phyloP scores from a whole-genome alignment of 179 eudicot genomes.

The Silene coronaria region DNA sequence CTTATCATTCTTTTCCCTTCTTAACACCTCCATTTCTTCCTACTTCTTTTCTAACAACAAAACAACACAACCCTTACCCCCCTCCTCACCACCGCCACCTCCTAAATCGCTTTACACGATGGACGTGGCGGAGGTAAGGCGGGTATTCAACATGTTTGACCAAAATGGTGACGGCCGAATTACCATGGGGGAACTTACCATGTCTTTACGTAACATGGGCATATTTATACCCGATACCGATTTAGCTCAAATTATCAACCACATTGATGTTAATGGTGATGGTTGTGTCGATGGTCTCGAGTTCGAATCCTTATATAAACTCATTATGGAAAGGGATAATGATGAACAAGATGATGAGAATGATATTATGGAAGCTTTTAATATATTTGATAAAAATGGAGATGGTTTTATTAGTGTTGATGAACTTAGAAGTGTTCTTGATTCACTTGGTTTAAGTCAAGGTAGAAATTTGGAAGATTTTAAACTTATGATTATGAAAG shows the following conservation, averaged over 20 bases:
- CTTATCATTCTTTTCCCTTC: constrained; percentile 22
- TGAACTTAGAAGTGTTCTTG: constrained; percentile 25
- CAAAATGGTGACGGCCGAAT: constrained; percentile 34
- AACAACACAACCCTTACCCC: neutral
- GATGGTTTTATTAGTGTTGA: constrained; percentile 40
- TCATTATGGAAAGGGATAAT: constrained; percentile 20
- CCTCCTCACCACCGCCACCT: constrained; percentile 13
- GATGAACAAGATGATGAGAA: constrained; percentile 12
- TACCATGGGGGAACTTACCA: constrained; percentile 19
- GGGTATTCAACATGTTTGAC: constrained; percentile 34
- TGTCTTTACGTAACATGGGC: constrained; percentile 27
- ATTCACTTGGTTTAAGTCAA: constrained; percentile 32
- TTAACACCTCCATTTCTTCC: constrained; percentile 23
- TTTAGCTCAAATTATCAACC: constrained; percentile 23
- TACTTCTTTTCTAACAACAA: constrained; percentile 18
- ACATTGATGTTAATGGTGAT: constrained; percentile 29
- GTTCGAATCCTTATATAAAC: constrained; percentile 25
- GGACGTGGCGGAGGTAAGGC: constrained; percentile 27
- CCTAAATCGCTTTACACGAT: neutral
- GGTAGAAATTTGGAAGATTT: constrained; percentile 32
- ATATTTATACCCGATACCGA: constrained; percentile 27
- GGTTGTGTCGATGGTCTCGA: constrained; percentile 31
- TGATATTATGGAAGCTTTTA: constrained; percentile 28
- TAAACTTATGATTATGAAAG: constrained; percentile 36
- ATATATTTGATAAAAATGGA: constrained; percentile 34